phyloP scores from a whole-genome alignment of 2,329 filamentous ascomycete genomes.

The Rhytidhysteron rufulum region DNA sequence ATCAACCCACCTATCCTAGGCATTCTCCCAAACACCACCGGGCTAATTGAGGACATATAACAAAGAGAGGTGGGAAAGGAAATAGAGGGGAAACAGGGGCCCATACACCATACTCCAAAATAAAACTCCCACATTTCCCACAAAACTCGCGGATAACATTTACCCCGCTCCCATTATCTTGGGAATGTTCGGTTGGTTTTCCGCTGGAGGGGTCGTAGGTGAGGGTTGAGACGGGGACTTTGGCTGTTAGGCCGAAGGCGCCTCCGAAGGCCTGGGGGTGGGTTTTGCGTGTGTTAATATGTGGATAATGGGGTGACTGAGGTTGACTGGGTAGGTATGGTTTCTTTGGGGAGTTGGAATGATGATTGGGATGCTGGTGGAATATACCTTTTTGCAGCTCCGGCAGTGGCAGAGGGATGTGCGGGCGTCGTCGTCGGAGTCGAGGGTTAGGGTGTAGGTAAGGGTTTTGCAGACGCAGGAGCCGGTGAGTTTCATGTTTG shows the following conservation, averaged over 20 bases:
- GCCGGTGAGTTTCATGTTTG: slow-evolving; percentile 25
- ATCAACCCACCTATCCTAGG: neutral
- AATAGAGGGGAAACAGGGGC: neutral
- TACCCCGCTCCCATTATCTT: slow-evolving; percentile 49
- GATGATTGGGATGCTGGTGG: too few species aligned
- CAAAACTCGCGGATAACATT: slow-evolving; percentile 52
- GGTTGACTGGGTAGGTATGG: neutral
- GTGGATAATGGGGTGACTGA: slow-evolving; percentile 16
- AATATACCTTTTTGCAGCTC: slow-evolving; percentile 54
- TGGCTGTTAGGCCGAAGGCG: slow-evolving; percentile 51
- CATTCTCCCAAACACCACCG: neutral
- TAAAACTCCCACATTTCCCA: slow-evolving; percentile 47
- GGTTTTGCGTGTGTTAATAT: too few species aligned
- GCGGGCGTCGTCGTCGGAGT: slow-evolving; percentile 44
- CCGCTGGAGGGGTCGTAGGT: slow-evolving; percentile 27
- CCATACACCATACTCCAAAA: slow-evolving; percentile 48
- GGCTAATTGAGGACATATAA: neutral
- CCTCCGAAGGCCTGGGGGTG: slow-evolving; percentile 52
- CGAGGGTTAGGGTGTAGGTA: slow-evolving; percentile 44
- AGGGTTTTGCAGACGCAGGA: slow-evolving; percentile 49
- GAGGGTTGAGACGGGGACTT: slow-evolving; percentile 45
- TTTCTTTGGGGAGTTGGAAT: too few species aligned
- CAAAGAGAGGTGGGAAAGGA: neutral
- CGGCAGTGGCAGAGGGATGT: slow-evolving; percentile 52
- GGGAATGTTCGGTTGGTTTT: slow-evolving; percentile 34